Percentiles rank a stretch among this genome's conserved stretches.
These are phyloP conservation scores for Binderoboletus segoi DNA, from an alignment of 1,284 basidiomycete genomes.

Conservation along the genomic window DNA sequence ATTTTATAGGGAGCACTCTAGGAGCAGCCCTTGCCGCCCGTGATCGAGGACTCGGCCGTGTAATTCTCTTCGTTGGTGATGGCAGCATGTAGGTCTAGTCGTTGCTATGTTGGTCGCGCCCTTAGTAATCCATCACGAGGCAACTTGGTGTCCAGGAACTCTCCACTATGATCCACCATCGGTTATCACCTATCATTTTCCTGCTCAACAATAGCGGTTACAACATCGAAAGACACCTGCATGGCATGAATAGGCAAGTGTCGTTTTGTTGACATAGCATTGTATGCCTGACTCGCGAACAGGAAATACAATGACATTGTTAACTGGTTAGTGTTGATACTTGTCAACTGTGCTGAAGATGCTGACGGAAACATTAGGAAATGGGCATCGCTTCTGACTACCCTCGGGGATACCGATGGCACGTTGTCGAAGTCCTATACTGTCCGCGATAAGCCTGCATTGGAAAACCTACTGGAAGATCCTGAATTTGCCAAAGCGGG, in stretches of 20 bases:
- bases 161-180: slow-evolving; percentile 73
- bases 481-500: slow-evolving; percentile 57
- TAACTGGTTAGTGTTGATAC: slow-evolving; percentile 50
- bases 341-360: slow-evolving; percentile 2
- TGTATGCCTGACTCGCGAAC: slow-evolving; percentile 31
- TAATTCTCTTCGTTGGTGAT: slow-evolving; percentile 87
- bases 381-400: slow-evolving; percentile 62
- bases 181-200: slow-evolving; percentile 78
- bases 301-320: slow-evolving; percentile 76
- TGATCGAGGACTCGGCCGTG: slow-evolving; percentile 64
- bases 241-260: slow-evolving; percentile 54
- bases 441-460: slow-evolving; percentile 63
- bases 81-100: slow-evolving; percentile 64
- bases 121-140: slow-evolving; percentile 38
- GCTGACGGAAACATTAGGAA: slow-evolving; percentile 37
- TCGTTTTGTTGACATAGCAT: slow-evolving; percentile 14
- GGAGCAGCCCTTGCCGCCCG: slow-evolving; percentile 80
- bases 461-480: slow-evolving; percentile 64
- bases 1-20: slow-evolving; percentile 53
- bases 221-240: slow-evolving; percentile 82
- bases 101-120: neutral
- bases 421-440: slow-evolving; percentile 65
- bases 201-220: slow-evolving; percentile 91
- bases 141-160: slow-evolving; percentile 78
- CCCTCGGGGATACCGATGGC: slow-evolving; percentile 58